Evolutionary conservation across 2,329 filamentous ascomycete genomes (phyloP).

Genomic region (Domatiomyces catenatus): DNA sequence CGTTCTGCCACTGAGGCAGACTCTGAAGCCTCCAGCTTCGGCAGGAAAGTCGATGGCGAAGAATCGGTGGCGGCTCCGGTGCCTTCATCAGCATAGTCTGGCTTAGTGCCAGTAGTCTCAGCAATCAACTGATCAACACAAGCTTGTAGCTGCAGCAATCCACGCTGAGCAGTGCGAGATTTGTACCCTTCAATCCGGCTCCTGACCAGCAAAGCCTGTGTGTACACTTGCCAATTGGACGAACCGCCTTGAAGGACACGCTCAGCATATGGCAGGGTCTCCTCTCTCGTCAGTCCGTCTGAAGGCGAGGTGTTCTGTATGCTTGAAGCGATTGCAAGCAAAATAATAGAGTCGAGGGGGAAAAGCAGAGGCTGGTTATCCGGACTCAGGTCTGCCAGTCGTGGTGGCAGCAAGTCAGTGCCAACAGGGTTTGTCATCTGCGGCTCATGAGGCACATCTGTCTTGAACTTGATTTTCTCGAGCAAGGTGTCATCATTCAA

Average conservation of each 20-base stretch:
- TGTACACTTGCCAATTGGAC: slow-evolving; percentile 97
- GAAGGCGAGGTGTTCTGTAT: slow-evolving; percentile 77
- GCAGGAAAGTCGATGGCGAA: slow-evolving; percentile 60
- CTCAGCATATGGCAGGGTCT: slow-evolving; percentile 79
- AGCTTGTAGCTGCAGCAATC: slow-evolving; percentile 82
- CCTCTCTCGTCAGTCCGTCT: slow-evolving; percentile 78
- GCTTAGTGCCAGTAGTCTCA: slow-evolving; percentile 47
- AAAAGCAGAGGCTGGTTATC: slow-evolving; percentile 67
- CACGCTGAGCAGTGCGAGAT: slow-evolving; percentile 74
- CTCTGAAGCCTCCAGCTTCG: slow-evolving; percentile 57
- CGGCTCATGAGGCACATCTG: slow-evolving; percentile 28
- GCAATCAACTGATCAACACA: slow-evolving; percentile 90
- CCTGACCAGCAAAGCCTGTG: slow-evolving; percentile 75
- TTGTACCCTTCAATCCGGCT: slow-evolving; percentile 80
- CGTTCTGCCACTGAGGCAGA: slow-evolving; percentile 63
- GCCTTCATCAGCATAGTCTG: slow-evolving; percentile 20
- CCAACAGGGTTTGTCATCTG: slow-evolving; percentile 23
- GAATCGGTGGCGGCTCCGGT: slow-evolving; percentile 8
- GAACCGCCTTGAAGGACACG: slow-evolving; percentile 76
- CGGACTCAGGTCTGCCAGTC: slow-evolving; percentile 52
- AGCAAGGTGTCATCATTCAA: slow-evolving; percentile 88
- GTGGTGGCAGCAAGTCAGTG: slow-evolving; percentile 40
- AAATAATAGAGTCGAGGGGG: slow-evolving; percentile 75
- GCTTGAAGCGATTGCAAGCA: slow-evolving; percentile 65
- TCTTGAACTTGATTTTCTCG: slow-evolving; percentile 68